Evolutionary conservation across 2,329 filamentous ascomycete species (phyloP), one percentile per base, ranked within the genome.

Genomic region (Lasiodiplodia theobromae): DNA sequence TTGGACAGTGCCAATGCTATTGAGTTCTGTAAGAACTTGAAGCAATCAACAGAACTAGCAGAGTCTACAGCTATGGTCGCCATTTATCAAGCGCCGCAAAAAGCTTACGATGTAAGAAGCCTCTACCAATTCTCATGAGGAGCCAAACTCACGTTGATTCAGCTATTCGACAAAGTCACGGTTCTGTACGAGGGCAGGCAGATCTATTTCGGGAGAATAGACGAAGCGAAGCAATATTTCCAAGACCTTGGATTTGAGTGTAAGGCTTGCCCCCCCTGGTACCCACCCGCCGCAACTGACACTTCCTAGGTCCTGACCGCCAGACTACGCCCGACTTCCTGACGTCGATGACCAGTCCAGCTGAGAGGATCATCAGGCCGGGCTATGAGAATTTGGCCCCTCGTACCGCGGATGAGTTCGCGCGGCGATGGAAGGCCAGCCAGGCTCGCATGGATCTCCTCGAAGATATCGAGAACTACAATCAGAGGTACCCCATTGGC

Each of bases 301-400:
- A 6, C 1, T 6, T 28, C 5, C 1, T 6, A 28, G 28, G 28
- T 28, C 90, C 91, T 0, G 83, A 87, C 14, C 69, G 90, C 7
- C 87, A 88, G 85, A 92, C 89, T 0, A 88, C 88, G 0, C 86
- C 87, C 0, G 92, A 94, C 73, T 94, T 93, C 76, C 78, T 94
- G 21, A 94, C 91, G 0, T 91, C 89, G 1, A 86, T 94, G 71
- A 92, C 88, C 2, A 77, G 74, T 38, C 56, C 80, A n/a, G 72
- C 76, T 38, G 80, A 84, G 73, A 74, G 81, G 71, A 68, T 78
- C 12, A 74, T 81, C 5, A 73, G 74, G 28, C 34, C 70, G 23
- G 81, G 82, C 44, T 80, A 75, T 71, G 82, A 82, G 73, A 71
- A 76, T 74, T 71, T 76, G 69, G 75, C 78, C 11, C 73, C 82